These are phyloP conservation scores for Nicotiana attenuata DNA, from an alignment of 257 asterid genomes.

Conservation along the genomic window DNA sequence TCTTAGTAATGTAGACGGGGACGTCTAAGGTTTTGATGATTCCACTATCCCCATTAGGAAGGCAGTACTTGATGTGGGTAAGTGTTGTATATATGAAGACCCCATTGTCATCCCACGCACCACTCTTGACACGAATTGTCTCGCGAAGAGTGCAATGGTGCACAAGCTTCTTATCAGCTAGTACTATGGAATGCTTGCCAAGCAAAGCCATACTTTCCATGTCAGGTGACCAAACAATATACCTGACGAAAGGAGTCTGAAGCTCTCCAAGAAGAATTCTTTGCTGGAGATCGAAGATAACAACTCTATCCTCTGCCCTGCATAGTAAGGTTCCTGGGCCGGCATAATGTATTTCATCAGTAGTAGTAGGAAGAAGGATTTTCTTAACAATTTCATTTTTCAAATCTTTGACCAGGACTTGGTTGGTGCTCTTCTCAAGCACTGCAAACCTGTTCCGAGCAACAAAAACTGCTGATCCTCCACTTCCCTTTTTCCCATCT, in stretches of 20 bases:
- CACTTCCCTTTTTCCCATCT: conserved; percentile 83
- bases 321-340: conserved; percentile 93
- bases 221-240: conserved; percentile 91
- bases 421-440: conserved; percentile 82
- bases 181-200: conserved; percentile 88
- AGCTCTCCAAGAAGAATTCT: conserved; percentile 77
- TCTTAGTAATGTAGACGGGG: conserved; percentile 85
- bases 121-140: conserved; percentile 97
- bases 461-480: conserved; percentile 86
- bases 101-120: conserved; percentile 99
- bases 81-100: conserved; percentile 86
- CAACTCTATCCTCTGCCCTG: conserved; percentile 94
- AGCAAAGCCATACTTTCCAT: conserved; percentile 93
- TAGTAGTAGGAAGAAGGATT: conserved; percentile 59
- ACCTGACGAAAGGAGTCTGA: conserved; percentile 75
- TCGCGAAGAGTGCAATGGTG: conserved; percentile 97
- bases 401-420: conserved; percentile 71
- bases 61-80: conserved; percentile 93
- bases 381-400: conserved; percentile 78
- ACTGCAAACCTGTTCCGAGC: conserved; percentile 97
- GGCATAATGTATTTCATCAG: conserved; percentile 91
- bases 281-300: conserved; percentile 89
- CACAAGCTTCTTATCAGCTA: conserved; percentile 85
- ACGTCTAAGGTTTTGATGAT: conserved; percentile 87
- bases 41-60: conserved; percentile 96